These are phyloP conservation scores for Pseudocercospora pini-densiflorae DNA, from an alignment of 2,329 filamentous ascomycete species.

Conservation along the genomic window DNA sequence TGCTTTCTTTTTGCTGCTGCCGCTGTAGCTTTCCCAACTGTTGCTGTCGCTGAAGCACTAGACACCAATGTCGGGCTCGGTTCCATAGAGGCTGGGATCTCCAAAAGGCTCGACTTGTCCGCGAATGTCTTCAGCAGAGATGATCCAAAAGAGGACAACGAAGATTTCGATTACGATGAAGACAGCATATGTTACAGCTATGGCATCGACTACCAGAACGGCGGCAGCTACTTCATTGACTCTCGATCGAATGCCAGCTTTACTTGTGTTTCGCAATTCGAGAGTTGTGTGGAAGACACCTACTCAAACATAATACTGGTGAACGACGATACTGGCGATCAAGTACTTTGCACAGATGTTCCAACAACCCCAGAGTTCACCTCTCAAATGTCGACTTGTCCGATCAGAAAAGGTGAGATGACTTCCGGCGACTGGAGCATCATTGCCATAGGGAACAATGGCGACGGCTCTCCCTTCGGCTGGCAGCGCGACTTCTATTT, in stretches of 20 bases:
- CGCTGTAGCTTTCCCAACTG: neutral
- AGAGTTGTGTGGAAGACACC: conserved; percentile 47
- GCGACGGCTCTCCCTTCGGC: conserved; percentile 48
- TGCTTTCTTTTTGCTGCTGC: neutral
- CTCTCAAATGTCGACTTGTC: conserved; percentile 48
- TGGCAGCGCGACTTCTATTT: conserved; percentile 50
- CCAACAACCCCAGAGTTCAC: conserved; percentile 46
- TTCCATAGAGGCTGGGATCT: neutral
- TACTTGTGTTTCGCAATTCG: conserved; percentile 50
- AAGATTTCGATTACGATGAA: conserved; percentile 8
- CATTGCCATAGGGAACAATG: conserved; percentile 50
- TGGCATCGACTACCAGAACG: conserved; percentile 49
- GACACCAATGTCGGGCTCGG: neutral
- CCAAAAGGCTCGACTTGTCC: neutral
- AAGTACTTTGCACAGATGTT: conserved; percentile 42
- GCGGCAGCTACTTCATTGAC: conserved; percentile 53
- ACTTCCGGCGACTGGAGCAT: conserved; percentile 51
- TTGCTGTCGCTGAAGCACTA: neutral
- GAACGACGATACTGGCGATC: conserved; percentile 44
- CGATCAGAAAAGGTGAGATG: conserved; percentile 49
- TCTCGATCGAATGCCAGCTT: conserved; percentile 47
- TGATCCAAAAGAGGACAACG: conserved; percentile 15
- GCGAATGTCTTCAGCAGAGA: conserved; percentile 7
- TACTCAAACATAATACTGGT: conserved; percentile 49
- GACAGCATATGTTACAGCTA: conserved; percentile 34